Base-by-base conservation (phyloP, 805 yeast species). In the Myxozyma nipponensis region DNA sequence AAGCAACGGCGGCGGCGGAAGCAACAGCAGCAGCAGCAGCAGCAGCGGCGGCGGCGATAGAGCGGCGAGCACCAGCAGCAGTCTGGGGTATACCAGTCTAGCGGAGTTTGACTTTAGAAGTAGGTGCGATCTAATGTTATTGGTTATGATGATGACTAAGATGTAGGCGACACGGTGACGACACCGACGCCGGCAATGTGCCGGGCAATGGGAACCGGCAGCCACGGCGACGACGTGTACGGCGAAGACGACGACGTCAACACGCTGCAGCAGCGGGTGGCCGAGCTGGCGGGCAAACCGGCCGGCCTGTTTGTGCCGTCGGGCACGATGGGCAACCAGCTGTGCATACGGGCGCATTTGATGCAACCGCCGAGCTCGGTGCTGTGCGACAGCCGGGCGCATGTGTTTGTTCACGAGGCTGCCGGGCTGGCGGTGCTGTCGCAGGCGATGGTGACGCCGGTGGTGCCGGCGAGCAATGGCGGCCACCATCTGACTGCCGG, bases 271-370 rank as follows among this genome's bases (percentile, higher is more conserved):
- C 63, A 68, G 7, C 75, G 76, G 47, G 79, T 90, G 49, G 84
- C 86, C 4, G 69, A 72, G 22, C 59, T 89, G 48, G 75, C 93
- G 4, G 95, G 95, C n/a, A 86, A 83, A 60, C 86, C 82, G 59
- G 84, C 87, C 1, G 96, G 86, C 13, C 66, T 88, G 46, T 90
- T 75, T 68, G 87, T 95, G 68, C 86, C 82, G 18, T 84, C 95
- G 21, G 97, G 98, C 41, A 91, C 97, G 4, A 69, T 90, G 67
- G 83, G 95, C 9, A 90, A 90, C 69, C 98, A 90, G 69, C 75
- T 90, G 54, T 96, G 84, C 15, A 66, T 90, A 40, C 75, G 96
- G 63, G 73, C 88, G 3, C 86, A 84, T 59, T 70, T 91, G 44
- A 68, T 66, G 54, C 91, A 85, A 63, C 96, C 96, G n/a, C 95